phyloP scores from a whole-genome alignment of 2,329 filamentous ascomycete genomes.

The Colletotrichum viniferum region DNA sequence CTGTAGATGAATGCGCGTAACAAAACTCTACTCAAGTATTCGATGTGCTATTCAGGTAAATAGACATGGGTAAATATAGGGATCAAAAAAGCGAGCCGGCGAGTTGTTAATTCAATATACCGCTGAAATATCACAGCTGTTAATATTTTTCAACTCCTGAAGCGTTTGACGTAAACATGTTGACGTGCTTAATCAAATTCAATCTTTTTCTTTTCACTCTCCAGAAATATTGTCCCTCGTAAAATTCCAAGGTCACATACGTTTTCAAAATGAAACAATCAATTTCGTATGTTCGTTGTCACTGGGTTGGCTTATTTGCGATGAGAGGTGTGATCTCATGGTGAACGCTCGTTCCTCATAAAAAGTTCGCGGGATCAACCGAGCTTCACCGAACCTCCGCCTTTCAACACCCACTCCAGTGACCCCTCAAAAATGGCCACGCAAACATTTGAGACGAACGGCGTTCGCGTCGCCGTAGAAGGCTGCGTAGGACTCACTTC shows the following conservation, averaged over 20 bases:
- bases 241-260: accelerated
- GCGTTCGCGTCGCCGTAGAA: constrained; percentile 80
- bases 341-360: not conserved
- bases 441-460: constrained; percentile 40
- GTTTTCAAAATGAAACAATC: not conserved
- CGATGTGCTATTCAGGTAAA: not conserved
- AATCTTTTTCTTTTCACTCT: accelerated
- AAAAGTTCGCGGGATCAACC: constrained; percentile 12
- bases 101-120: accelerated
- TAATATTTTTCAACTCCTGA: not conserved
- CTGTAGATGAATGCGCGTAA: not conserved
- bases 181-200: not conserved
- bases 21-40: not conserved
- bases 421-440: constrained; percentile 31
- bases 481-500: constrained; percentile 71
- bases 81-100: not conserved
- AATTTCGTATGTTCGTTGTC: not conserved
- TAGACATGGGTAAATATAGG: not conserved
- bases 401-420: constrained; percentile 3
- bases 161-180: accelerated
- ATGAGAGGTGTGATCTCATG: not conserved
- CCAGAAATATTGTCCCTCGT: not conserved
- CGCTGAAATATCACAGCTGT: not conserved
- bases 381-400: constrained; percentile 1
- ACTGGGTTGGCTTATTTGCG: not conserved